Percentiles rank a stretch among this genome's conserved stretches.
Evolutionary conservation across 176 grass and related monocot genomes (phyloP).

Genomic region (Microstegium vimineum): DNA sequence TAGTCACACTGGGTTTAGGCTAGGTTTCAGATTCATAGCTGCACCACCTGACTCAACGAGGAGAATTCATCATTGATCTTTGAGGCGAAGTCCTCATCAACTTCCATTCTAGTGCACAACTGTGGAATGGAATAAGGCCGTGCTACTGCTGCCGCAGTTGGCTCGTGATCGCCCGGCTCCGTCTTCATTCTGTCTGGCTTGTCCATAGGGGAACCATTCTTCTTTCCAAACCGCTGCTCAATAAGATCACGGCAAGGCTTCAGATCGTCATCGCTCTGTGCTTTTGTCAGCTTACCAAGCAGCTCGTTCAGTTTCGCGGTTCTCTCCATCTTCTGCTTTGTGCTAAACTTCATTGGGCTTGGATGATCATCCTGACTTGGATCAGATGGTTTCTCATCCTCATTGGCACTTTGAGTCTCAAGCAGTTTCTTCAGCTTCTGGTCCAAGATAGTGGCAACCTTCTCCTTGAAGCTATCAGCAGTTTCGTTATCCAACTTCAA

Average conservation of each 20-base stretch:
- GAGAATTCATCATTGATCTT: slow-evolving; percentile 46
- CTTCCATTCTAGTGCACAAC: slow-evolving; percentile 25
- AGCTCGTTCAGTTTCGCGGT: slow-evolving; percentile 47
- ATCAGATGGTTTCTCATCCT: slow-evolving; percentile 31
- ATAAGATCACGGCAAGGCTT: slow-evolving; percentile 51
- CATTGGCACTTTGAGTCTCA: slow-evolving; percentile 15
- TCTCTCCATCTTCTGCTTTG: slow-evolving; percentile 42
- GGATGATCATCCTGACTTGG: slow-evolving; percentile 31
- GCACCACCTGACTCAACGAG: slow-evolving; percentile 29
- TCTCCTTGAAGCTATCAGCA: slow-evolving; percentile 48
- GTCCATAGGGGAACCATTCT: not conserved
- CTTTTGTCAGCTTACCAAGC: slow-evolving; percentile 59
- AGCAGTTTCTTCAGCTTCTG: slow-evolving; percentile 66
- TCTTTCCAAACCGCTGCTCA: slow-evolving; percentile 33
- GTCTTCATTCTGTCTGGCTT: not conserved
- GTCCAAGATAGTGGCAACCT: slow-evolving; percentile 44
- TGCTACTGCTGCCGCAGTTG: slow-evolving; percentile 3
- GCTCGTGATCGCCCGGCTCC: not conserved
- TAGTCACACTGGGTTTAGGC: not conserved
- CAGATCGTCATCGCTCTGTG: slow-evolving; percentile 53
- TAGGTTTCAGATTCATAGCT: slow-evolving; percentile 45
- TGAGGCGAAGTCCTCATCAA: slow-evolving; percentile 33
- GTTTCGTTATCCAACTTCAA: slow-evolving; percentile 55
- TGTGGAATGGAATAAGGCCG: slow-evolving; percentile 37
- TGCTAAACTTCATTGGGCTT: slow-evolving; percentile 11